Conservation (phyloP, 129 eudicot species). For the Saposhnikovia divaricata region DNA sequence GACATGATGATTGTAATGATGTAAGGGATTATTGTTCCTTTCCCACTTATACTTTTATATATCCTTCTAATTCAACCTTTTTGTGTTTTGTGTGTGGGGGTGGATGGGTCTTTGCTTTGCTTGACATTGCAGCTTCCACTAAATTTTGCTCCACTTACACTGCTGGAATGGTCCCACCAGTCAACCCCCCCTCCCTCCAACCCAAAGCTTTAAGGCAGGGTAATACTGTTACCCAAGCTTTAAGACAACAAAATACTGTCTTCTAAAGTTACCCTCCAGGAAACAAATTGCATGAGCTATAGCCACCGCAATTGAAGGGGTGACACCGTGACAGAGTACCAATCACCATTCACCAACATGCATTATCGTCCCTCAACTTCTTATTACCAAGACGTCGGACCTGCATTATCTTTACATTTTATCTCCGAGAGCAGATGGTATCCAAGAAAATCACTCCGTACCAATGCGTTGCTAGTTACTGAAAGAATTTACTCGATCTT, state of each 20-base stretch:
- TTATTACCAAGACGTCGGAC: neutral
- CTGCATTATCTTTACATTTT: neutral
- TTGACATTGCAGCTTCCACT: constrained; percentile 29
- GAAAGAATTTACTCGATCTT: neutral
- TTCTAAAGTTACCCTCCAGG: neutral
- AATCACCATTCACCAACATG: neutral
- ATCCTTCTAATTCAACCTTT: constrained; percentile 1
- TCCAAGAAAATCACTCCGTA: neutral
- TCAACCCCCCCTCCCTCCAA: neutral
- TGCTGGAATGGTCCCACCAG: neutral
- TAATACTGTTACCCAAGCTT: neutral
- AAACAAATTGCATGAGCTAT: neutral
- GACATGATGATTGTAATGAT: constrained; percentile 27
- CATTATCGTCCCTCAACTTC: neutral
- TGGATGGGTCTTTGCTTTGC: constrained; percentile 19
- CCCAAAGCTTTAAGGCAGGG: constrained; percentile 7
- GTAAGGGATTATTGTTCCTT: constrained; percentile 13
- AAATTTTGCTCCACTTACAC: constrained; percentile 2
- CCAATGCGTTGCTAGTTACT: neutral
- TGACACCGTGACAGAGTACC: neutral
- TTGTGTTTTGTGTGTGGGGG: constrained; percentile 8
- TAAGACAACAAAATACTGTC: neutral
- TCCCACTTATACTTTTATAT: constrained; percentile 3
- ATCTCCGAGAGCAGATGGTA: neutral
- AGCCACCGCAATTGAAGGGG: neutral